A percentile compares a stretch with the other conserved stretches of the same genome.
These are phyloP conservation scores for Turritis glabra DNA, from an alignment of 345 rosid genomes.

Conservation along the genomic window DNA sequence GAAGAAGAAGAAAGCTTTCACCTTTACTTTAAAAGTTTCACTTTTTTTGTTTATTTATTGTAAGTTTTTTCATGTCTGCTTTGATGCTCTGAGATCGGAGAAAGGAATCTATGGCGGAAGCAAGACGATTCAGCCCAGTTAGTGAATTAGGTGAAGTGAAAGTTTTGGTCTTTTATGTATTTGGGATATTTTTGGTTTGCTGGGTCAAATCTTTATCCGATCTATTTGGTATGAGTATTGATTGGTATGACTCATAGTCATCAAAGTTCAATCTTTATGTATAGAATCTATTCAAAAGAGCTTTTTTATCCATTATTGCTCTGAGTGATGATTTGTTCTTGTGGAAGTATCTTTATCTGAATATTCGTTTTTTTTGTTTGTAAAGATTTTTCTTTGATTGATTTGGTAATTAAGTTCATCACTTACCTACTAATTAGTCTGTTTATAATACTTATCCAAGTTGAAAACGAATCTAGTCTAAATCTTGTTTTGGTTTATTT, in stretches of 20 bases:
- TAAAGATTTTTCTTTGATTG: neutral
- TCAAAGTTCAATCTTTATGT: slow-evolving; percentile 7
- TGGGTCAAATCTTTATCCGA: slow-evolving; percentile 16
- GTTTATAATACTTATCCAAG: slow-evolving; percentile 5
- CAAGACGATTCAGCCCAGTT: slow-evolving; percentile 33
- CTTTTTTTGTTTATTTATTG: neutral
- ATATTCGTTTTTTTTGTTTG: slow-evolving; percentile 10
- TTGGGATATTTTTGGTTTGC: neutral
- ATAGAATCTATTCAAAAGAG: slow-evolving; percentile 10
- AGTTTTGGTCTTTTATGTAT: neutral
- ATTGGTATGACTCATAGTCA: neutral
- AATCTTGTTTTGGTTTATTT: slow-evolving; percentile 18
- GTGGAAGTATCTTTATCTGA: slow-evolving; percentile 25
- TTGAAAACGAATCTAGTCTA: slow-evolving; percentile 6
- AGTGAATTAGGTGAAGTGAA: slow-evolving; percentile 37
- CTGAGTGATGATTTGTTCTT: slow-evolving; percentile 23
- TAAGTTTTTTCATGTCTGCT: slow-evolving; percentile 30
- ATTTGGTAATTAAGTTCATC: slow-evolving; percentile 3
- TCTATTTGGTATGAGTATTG: slow-evolving; percentile 2
- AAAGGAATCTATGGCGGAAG: slow-evolving; percentile 39
- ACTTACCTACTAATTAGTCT: slow-evolving; percentile 12
- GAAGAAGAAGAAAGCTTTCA: slow-evolving; percentile 19
- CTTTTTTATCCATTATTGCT: neutral
- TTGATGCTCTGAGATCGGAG: slow-evolving; percentile 25
- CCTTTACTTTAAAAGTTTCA: slow-evolving; percentile 17